These are phyloP conservation scores for Russula ochroleuca DNA, from an alignment of 768 basidiomycete genomes.

Conservation along the genomic window DNA sequence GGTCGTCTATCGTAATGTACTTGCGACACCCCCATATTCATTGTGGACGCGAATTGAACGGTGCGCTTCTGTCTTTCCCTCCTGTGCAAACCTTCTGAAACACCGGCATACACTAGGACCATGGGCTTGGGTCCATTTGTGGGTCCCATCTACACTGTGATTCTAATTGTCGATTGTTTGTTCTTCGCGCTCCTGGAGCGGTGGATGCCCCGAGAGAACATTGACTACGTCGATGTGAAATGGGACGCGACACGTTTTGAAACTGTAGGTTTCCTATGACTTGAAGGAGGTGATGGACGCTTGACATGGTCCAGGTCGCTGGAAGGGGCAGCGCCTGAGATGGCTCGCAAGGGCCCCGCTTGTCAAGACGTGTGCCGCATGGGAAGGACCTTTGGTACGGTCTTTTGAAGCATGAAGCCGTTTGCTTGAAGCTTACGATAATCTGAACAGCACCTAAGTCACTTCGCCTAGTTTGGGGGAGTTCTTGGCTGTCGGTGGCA, in stretches of 20 bases:
- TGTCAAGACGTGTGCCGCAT: not conserved
- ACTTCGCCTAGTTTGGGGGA: not conserved
- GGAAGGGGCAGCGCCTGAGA: conserved; percentile 11
- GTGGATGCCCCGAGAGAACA: conserved; percentile 70
- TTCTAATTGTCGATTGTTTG: conserved; percentile 82
- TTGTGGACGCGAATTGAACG: conserved; percentile 74
- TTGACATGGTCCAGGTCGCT: conserved; percentile 1
- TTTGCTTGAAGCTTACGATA: not conserved
- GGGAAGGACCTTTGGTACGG: not conserved
- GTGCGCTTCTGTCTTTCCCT: conserved; percentile 37
- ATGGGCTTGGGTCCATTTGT: conserved; percentile 74
- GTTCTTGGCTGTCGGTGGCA: too few relatives aligned
- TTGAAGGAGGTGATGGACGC: not conserved
- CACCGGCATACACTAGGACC: conserved; percentile 45
- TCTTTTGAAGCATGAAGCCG: not conserved
- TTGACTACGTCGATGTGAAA: conserved; percentile 67
- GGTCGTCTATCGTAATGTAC: conserved; percentile 67
- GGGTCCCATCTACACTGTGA: conserved; percentile 84
- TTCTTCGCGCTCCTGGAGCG: conserved; percentile 84
- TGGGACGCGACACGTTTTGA: conserved; percentile 48
- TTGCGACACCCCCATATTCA: conserved; percentile 57
- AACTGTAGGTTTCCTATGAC: conserved; percentile 30
- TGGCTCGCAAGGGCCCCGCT: not conserved
- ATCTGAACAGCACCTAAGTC: not conserved
- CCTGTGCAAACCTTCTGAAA: not conserved